phyloP scores from a whole-genome alignment of 2,329 filamentous ascomycete genomes.

The Fusarium odoratissimum region DNA sequence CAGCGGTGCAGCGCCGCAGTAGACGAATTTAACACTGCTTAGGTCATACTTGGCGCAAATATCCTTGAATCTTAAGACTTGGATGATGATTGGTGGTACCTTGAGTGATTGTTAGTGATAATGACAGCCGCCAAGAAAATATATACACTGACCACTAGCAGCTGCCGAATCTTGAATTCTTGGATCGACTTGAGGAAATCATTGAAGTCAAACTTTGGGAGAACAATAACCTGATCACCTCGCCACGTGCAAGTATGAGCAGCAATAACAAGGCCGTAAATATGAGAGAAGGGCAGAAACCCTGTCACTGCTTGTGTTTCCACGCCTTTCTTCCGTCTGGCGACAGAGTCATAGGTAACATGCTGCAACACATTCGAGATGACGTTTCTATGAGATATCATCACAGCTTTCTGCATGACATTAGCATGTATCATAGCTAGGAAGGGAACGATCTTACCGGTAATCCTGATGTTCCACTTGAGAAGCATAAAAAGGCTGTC shows the following conservation, averaged over 20 bases:
- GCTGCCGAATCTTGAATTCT: slow-evolving; percentile 20
- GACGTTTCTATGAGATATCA: slow-evolving; percentile 83
- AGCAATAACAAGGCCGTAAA: slow-evolving; percentile 80
- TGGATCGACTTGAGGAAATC: slow-evolving; percentile 59
- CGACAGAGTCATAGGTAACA: slow-evolving; percentile 58
- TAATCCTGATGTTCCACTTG: slow-evolving; percentile 81
- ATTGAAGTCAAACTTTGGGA: slow-evolving; percentile 81
- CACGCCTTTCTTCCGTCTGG: slow-evolving; percentile 50
- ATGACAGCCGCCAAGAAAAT: too few species aligned
- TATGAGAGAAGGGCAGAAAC: slow-evolving; percentile 82
- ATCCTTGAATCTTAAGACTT: slow-evolving; percentile 8
- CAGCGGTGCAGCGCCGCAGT: slow-evolving; percentile 71
- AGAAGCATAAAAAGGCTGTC: slow-evolving; percentile 82
- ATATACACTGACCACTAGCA: slow-evolving; percentile 8
- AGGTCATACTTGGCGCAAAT: slow-evolving; percentile 29
- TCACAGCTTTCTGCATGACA: slow-evolving; percentile 77
- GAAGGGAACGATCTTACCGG: slow-evolving; percentile 60
- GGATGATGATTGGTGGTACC: slow-evolving; percentile 24
- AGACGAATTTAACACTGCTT: slow-evolving; percentile 16
- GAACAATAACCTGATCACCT: slow-evolving; percentile 78
- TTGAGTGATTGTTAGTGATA: neutral
- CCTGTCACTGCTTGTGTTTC: slow-evolving; percentile 66
- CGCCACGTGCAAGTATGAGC: slow-evolving; percentile 74
- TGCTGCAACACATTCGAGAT: slow-evolving; percentile 78
- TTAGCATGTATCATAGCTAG: neutral